A percentile compares a stretch with the other conserved stretches of the same genome.
These are phyloP conservation scores for Pelagomonas calceolata DNA, from an alignment of 108 stramenopile genomes.

Conservation along the genomic window DNA sequence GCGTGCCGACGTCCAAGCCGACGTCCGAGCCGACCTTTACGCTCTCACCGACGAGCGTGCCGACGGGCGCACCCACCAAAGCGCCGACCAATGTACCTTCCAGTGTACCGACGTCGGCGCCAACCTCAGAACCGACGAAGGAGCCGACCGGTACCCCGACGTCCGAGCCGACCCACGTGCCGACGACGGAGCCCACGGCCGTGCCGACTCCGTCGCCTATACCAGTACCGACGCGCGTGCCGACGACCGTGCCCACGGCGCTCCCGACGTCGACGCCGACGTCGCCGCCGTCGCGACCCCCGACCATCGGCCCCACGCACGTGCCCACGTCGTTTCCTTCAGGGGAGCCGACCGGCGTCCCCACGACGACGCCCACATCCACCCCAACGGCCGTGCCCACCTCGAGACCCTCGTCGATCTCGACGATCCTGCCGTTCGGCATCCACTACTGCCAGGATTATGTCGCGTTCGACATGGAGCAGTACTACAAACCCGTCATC, in stretches of 20 bases:
- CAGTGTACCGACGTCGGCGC: not conserved
- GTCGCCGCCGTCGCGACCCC: not conserved
- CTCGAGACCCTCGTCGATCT: not conserved
- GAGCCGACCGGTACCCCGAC: not conserved
- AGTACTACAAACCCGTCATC: too few relatives aligned
- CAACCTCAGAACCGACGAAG: not conserved
- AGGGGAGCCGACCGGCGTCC: not conserved
- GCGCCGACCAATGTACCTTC: not conserved
- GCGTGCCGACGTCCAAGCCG: not conserved
- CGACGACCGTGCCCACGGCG: not conserved
- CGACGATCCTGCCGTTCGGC: not conserved
- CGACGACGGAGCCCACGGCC: not conserved
- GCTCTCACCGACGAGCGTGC: not conserved
- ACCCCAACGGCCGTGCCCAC: not conserved
- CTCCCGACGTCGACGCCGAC: not conserved
- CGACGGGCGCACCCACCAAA: not conserved
- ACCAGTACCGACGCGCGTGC: not conserved
- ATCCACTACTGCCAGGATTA: not conserved
- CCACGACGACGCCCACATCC: not conserved
- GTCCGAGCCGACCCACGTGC: not conserved
- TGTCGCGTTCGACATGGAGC: not conserved
- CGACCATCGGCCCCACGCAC: not conserved
- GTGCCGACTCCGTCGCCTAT: not conserved
- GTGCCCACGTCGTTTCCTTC: not conserved
- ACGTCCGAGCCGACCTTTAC: not conserved